Percentiles rank a stretch among this genome's conserved stretches.
Conservation (phyloP, 257 asterid genomes). For the Hygrophila difformis region DNA sequence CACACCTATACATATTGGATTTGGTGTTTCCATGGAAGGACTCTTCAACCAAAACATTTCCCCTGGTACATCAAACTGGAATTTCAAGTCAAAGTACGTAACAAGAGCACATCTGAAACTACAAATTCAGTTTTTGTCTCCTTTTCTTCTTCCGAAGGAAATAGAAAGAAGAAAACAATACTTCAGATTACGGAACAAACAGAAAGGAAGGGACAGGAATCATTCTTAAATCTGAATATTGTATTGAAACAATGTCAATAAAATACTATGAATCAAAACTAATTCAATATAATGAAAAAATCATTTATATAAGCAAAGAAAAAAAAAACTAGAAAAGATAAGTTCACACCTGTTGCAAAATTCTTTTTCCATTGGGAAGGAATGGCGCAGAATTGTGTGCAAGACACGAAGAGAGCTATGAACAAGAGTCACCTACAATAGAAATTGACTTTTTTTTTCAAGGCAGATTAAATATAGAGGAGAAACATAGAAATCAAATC, state of each 20-base stretch:
- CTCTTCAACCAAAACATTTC: slow-evolving; percentile 46
- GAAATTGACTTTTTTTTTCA: slow-evolving; percentile 15
- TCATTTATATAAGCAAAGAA: slow-evolving; percentile 5
- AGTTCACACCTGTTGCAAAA: slow-evolving; percentile 40
- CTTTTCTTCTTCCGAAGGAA: slow-evolving; percentile 7
- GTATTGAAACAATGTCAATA: neutral
- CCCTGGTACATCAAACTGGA: slow-evolving; percentile 60
- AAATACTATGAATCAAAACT: neutral
- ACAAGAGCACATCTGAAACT: slow-evolving; percentile 15
- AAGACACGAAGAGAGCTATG: slow-evolving; percentile 62
- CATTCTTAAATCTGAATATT: too few relatives aligned
- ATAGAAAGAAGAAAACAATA: slow-evolving; percentile 1
- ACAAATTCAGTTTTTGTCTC: neutral
- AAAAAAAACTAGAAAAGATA: slow-evolving; percentile 16
- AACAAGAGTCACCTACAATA: slow-evolving; percentile 58
- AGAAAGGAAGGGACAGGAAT: neutral
- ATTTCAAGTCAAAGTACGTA: slow-evolving; percentile 37
- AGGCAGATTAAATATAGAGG: neutral
- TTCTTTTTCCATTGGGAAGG: slow-evolving; percentile 34
- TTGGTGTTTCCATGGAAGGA: slow-evolving; percentile 21
- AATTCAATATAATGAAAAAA: neutral
- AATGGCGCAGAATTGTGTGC: slow-evolving; percentile 41
- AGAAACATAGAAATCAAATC: too few relatives aligned
- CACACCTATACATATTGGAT: slow-evolving; percentile 23
- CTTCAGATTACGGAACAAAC: neutral